These are phyloP conservation scores for Ceriops decandra DNA, from an alignment of 345 rosid genomes.

Conservation along the genomic window DNA sequence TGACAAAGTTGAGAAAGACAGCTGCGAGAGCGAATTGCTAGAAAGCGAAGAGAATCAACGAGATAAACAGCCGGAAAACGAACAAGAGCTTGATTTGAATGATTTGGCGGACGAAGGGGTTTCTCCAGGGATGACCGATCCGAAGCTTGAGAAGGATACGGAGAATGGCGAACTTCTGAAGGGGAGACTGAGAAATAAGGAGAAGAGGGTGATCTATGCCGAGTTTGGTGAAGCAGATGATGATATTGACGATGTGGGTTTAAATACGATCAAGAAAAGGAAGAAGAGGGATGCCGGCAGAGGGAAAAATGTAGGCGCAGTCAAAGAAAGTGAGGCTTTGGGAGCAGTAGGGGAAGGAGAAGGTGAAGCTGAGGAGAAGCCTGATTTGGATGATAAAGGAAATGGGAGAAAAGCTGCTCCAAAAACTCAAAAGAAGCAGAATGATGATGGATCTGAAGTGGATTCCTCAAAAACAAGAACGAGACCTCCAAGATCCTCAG, in stretches of 20 bases:
- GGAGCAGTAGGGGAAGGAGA: neutral
- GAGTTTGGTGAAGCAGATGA: neutral
- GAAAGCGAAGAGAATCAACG: too few species aligned
- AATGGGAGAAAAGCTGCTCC: neutral
- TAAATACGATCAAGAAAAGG: neutral
- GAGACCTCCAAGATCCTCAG: neutral
- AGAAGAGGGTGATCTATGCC: constrained; percentile 2
- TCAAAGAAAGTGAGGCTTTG: neutral
- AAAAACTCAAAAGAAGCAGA: neutral
- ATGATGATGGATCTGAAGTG: neutral
- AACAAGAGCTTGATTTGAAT: too few species aligned
- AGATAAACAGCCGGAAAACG: too few species aligned
- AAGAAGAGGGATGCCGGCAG: neutral
- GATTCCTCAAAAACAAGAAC: neutral
- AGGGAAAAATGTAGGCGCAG: neutral
- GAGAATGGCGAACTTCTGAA: neutral
- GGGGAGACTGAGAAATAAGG: constrained; percentile 4
- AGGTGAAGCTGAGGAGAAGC: neutral
- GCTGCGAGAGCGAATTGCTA: too few species aligned
- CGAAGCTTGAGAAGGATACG: too few species aligned
- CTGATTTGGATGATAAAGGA: neutral
- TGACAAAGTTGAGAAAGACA: too few species aligned
- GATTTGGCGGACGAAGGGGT: too few species aligned
- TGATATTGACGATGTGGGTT: neutral
- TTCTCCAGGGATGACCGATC: too few species aligned